Conservation (phyloP, 148 eudicot species). For the Euryodendron excelsum region DNA sequence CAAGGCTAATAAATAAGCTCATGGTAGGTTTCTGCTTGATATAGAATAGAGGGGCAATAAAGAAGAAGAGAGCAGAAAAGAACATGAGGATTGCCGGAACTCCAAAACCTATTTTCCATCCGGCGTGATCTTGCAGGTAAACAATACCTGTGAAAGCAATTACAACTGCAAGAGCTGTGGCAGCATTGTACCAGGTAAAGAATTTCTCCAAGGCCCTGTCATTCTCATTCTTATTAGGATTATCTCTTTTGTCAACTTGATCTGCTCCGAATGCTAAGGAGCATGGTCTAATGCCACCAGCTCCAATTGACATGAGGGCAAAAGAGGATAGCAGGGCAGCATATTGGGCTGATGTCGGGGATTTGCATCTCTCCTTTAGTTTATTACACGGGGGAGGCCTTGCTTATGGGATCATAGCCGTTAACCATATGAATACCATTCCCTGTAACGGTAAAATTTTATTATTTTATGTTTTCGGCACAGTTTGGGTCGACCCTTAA, state of each 20-base stretch:
- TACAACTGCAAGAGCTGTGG: conserved; percentile 45
- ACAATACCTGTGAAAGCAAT: conserved; percentile 67
- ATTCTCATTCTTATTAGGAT: conserved; percentile 24
- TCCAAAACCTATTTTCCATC: conserved; percentile 82
- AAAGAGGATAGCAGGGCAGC: conserved; percentile 47
- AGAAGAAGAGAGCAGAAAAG: conserved; percentile 44
- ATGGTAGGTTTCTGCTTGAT: conserved; percentile 41
- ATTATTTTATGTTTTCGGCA: too few relatives aligned
- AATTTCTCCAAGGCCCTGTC: conserved; percentile 56
- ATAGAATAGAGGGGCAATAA: conserved; percentile 54
- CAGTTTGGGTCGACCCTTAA: too few relatives aligned
- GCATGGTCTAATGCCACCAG: conserved; percentile 79
- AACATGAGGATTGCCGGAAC: conserved; percentile 71
- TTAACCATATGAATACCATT: conserved; percentile 66
- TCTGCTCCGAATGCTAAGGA: conserved; percentile 94
- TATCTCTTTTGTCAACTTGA: conserved; percentile 57
- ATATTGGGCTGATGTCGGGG: conserved; percentile 47
- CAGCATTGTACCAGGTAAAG: conserved; percentile 81
- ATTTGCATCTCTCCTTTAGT: conserved; percentile 35
- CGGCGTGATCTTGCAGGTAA: conserved; percentile 74
- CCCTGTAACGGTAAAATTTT: conserved; percentile 42
- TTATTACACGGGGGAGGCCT: conserved; percentile 67
- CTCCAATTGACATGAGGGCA: conserved; percentile 68
- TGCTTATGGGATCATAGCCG: conserved; percentile 60
- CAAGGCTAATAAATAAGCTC: conserved; percentile 62